phyloP scores from a whole-genome alignment of 331 rosid genomes.

The Quercus tomentella region DNA sequence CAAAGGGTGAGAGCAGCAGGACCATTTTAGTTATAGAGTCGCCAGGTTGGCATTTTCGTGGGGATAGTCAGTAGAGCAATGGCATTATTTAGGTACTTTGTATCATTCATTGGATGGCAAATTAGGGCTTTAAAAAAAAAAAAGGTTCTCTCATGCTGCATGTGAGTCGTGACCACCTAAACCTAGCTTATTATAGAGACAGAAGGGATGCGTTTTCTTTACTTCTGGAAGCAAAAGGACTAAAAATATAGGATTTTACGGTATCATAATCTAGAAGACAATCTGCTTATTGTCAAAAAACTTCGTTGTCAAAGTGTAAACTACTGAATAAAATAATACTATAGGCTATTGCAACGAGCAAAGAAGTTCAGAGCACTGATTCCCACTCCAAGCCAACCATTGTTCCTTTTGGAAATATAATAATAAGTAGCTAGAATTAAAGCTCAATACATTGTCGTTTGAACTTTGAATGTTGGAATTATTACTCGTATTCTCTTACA shows the following conservation, averaged over 20 bases:
- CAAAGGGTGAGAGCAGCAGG: not conserved
- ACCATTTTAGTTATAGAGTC: not conserved
- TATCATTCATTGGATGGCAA: not conserved
- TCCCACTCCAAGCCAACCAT: not conserved
- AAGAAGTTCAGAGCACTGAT: not conserved
- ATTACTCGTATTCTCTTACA: not conserved
- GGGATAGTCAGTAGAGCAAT: not conserved
- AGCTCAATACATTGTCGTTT: not conserved
- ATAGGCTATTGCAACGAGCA: not conserved
- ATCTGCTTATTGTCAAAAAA: not conserved
- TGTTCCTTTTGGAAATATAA: not conserved
- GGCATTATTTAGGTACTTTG: not conserved
- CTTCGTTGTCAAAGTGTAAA: not conserved
- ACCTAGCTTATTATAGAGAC: not conserved
- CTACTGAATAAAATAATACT: not conserved
- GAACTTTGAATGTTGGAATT: not conserved
- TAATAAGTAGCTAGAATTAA: not conserved
- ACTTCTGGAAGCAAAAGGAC: not conserved
- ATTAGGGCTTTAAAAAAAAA: not conserved
- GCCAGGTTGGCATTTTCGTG: conserved; percentile 20
- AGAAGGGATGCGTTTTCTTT: not conserved
- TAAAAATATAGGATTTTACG: not conserved
- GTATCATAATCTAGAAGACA: not conserved
- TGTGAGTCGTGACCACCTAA: not conserved
- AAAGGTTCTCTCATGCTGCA: not conserved